Evolutionary conservation across 73 alveolate species (phyloP).

Genomic region (Diophrys appendiculata): DNA sequence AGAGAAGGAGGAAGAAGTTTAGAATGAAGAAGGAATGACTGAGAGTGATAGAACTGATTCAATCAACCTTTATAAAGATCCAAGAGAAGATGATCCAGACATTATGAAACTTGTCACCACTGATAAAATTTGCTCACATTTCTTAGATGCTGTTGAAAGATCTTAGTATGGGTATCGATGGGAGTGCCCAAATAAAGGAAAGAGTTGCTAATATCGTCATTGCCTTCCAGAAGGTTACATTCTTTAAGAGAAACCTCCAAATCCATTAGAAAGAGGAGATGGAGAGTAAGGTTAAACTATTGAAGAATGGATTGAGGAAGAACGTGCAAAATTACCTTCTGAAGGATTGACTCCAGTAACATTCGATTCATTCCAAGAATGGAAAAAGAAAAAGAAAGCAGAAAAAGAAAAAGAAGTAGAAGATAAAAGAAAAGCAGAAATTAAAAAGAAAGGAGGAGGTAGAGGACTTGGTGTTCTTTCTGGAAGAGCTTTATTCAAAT

Average conservation of each 20-base stretch:
- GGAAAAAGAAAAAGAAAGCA: constrained; percentile 73
- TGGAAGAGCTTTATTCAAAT: constrained; percentile 90
- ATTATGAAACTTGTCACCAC: constrained; percentile 54
- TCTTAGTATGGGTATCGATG: constrained; percentile 92
- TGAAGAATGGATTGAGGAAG: constrained; percentile 89
- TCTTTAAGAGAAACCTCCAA: constrained; percentile 67
- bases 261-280: constrained; percentile 41
- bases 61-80: constrained; percentile 93
- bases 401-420: constrained; percentile 67
- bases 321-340: constrained; percentile 70
- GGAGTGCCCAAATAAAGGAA: constrained; percentile 96
- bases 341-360: constrained; percentile 63
- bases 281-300: constrained; percentile 77
- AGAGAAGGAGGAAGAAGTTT: constrained; percentile 77
- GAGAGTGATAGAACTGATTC: constrained; percentile 83
- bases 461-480: constrained; percentile 66
- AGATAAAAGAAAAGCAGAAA: constrained; percentile 57
- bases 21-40: constrained; percentile 77
- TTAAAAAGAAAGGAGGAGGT: constrained; percentile 72
- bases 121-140: constrained; percentile 81
- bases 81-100: constrained; percentile 75
- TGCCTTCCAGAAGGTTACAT: constrained; percentile 90
- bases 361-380: constrained; percentile 82
- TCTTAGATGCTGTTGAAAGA: constrained; percentile 92
- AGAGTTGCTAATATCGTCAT: constrained; percentile 67